These are phyloP conservation scores for Rhynchospora pubera DNA, from an alignment of 176 grass and related monocot species.

Conservation along the genomic window DNA sequence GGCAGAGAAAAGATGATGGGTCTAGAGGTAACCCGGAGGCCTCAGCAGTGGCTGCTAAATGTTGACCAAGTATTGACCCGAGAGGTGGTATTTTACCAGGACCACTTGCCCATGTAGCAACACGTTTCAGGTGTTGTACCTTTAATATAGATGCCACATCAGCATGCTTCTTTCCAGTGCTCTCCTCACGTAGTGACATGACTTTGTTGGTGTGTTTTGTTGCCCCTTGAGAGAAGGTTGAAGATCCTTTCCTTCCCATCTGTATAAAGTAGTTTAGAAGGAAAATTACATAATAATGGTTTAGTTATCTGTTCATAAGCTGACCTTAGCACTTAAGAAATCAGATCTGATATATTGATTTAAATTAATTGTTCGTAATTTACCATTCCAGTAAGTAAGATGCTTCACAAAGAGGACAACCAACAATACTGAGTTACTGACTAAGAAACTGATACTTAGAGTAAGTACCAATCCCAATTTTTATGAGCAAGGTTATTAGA, in stretches of 20 bases:
- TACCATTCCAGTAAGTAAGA: too few relatives aligned
- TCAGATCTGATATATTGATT: not conserved
- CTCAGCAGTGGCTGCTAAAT: not conserved
- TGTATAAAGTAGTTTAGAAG: not conserved
- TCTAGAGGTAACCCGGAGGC: conserved; percentile 10
- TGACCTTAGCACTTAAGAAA: not conserved
- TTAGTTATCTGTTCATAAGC: not conserved
- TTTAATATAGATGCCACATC: conserved; percentile 9
- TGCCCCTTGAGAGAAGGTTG: not conserved
- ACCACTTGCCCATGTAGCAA: conserved; percentile 17
- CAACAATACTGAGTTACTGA: too few relatives aligned
- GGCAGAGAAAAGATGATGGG: conserved; percentile 5
- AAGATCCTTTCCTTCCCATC: conserved; percentile 18
- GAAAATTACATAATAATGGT: not conserved
- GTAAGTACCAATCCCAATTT: too few relatives aligned
- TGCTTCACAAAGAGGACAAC: too few relatives aligned
- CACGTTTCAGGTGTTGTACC: conserved; percentile 9
- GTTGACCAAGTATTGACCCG: conserved; percentile 22
- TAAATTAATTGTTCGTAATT: not conserved
- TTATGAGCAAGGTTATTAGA: too few relatives aligned
- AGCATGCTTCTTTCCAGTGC: not conserved
- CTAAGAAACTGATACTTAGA: too few relatives aligned
- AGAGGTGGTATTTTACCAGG: conserved; percentile 1
- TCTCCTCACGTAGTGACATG: conserved; percentile 18
- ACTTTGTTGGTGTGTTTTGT: not conserved